Conservation (phyloP, 164 flowering plant genomes). For the Tinospora cordifolia region DNA sequence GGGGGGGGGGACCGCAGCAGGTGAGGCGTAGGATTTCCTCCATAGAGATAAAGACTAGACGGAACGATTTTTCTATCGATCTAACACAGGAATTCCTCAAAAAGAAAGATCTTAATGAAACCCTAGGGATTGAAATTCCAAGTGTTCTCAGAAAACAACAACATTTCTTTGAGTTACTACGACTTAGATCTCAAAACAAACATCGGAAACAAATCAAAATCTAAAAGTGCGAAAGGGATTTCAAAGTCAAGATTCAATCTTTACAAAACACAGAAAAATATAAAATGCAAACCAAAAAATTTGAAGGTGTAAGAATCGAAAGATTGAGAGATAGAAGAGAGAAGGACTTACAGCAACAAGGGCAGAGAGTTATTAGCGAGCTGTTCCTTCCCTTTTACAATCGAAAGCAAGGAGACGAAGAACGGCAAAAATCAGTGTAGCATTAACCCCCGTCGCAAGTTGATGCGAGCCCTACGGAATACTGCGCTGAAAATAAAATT, state of each 20-base stretch:
- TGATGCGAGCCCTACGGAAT: neutral
- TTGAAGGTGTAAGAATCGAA: neutral
- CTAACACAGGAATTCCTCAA: neutral
- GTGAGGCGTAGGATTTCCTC: no score
- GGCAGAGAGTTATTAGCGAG: neutral
- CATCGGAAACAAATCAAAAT: neutral
- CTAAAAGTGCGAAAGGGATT: neutral
- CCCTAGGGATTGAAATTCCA: neutral
- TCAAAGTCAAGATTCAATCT: neutral
- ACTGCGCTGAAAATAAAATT: no score
- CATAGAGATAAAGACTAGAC: no score
- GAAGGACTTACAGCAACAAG: neutral
- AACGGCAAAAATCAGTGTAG: neutral
- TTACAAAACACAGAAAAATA: neutral
- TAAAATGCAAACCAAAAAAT: neutral
- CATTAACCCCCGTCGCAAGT: no score
- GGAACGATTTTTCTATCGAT: neutral
- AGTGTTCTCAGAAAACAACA: neutral
- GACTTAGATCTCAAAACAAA: conserved; percentile 5
- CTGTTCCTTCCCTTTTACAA: neutral
- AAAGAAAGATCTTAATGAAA: neutral
- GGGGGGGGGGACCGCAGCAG: no score
- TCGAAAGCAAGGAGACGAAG: neutral
- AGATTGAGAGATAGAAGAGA: neutral
- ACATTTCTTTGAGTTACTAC: neutral